Conservation (phyloP, 164 flowering plant species). For the Tinospora cordifolia region DNA sequence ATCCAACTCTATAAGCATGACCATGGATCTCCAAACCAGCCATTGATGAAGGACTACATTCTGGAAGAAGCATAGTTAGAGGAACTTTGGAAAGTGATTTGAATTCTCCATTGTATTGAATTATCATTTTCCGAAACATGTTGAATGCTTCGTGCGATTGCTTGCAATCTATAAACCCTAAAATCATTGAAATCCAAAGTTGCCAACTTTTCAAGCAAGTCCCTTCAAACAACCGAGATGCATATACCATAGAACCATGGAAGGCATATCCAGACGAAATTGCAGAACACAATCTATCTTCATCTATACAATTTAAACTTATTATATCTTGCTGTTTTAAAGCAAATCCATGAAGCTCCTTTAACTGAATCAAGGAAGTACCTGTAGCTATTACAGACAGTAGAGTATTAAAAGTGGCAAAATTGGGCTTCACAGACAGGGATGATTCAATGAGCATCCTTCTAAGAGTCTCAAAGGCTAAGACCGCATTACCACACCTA, state of each 20-base stretch:
- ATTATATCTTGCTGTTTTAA: slow-evolving; percentile 11
- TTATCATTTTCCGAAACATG: slow-evolving; percentile 16
- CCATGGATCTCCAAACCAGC: slow-evolving; percentile 26
- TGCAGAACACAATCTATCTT: slow-evolving; percentile 18
- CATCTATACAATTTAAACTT: slow-evolving; percentile 9
- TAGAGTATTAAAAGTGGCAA: slow-evolving; percentile 22
- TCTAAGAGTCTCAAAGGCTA: slow-evolving; percentile 23
- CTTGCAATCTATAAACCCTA: slow-evolving; percentile 17
- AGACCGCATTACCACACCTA: slow-evolving; percentile 15
- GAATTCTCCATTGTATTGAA: slow-evolving; percentile 6
- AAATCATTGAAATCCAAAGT: slow-evolving; percentile 25
- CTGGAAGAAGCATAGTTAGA: slow-evolving; percentile 25
- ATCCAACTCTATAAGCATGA: slow-evolving; percentile 24
- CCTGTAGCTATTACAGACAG: slow-evolving; percentile 13
- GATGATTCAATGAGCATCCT: slow-evolving; percentile 12
- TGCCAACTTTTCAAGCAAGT: slow-evolving; percentile 8
- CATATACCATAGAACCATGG: slow-evolving; percentile 16
- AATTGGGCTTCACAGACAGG: slow-evolving; percentile 17
- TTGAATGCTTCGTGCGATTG: slow-evolving; percentile 19
- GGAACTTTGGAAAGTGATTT: slow-evolving; percentile 18
- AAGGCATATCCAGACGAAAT: slow-evolving; percentile 17
- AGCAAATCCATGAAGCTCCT: slow-evolving; percentile 23
- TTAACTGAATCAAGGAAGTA: slow-evolving; percentile 11
- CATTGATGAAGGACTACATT: slow-evolving; percentile 14
- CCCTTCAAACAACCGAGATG: slow-evolving; percentile 14